Evolutionary conservation across 2,329 filamentous ascomycete species (phyloP), one percentile per base, ranked within the genome.

Genomic region (Talaromyces sp.): DNA sequence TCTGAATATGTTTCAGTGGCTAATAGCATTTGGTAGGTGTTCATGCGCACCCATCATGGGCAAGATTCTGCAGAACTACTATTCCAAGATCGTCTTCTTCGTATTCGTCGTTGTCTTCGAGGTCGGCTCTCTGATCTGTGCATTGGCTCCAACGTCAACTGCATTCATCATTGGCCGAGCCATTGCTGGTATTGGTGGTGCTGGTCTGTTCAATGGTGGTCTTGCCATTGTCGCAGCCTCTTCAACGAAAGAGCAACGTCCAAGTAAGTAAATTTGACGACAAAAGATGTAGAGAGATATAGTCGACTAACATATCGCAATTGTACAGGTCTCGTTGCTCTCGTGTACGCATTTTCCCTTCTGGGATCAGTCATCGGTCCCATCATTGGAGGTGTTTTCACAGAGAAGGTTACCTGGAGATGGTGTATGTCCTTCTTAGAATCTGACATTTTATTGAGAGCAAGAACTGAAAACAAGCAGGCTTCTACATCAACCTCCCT

Each of bases 81-180:
- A 63, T 54, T 63, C 60, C 3, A 63, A 63, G 24, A 37, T 14
- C 41, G 41, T 35, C 31, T 61, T 61, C 45, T 61, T 61, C 45
- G 27, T 39, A 27, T 61, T 61, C 39, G 59, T 79, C 7, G 45
- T 70, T 13, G 66, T 81, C 37, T 81, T 79, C 59, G 73, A 78
- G 60, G 61, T 78, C 19, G 76, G 76, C 22, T 76, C 74, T 3
- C 66, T 70, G n/a, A 56, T 77, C 41, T 77, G 74, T 57, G 74
- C 69, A 24, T 70, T 70, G 16, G 74, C 76, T 2, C 73, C 72
- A 10, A 72, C 64, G 16, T 77, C 74, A 6, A 68, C 63, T 1
- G 70, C 70, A 9, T 67, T 78, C 27, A 77, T 78, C 22, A 47
- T 76, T 22, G 76, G 76, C 1, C 71, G 76, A 45, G 75, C 75